These are phyloP conservation scores for Durio zibethinus DNA, from an alignment of 345 rosid species.

Conservation along the genomic window DNA sequence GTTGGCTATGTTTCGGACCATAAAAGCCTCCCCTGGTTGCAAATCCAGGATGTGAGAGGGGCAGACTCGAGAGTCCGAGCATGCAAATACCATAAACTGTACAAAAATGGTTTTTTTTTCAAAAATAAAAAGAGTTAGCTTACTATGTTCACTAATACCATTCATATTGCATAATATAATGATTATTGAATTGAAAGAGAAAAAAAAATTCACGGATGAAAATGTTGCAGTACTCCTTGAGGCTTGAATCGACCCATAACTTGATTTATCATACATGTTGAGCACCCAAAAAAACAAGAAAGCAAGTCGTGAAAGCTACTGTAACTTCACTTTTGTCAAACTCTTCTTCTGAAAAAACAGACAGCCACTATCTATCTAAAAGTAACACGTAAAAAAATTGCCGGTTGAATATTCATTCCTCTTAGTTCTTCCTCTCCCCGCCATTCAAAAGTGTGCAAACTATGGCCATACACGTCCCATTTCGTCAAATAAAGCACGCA, in stretches of 20 bases:
- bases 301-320: not conserved
- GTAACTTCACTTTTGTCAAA: not conserved
- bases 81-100: conserved; percentile 95
- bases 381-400: not conserved
- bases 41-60: conserved; percentile 88
- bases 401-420: not conserved
- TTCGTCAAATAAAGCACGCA: not conserved
- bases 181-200: not conserved
- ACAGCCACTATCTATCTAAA: not conserved
- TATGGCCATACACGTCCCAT: not conserved
- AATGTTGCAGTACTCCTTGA: not conserved
- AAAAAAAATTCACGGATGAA: not conserved
- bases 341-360: not conserved
- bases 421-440: not conserved
- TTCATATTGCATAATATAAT: not conserved
- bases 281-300: not conserved
- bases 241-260: not conserved
- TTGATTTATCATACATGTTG: not conserved
- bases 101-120: not conserved
- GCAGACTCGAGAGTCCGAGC: conserved; percentile 96
- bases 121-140: not conserved
- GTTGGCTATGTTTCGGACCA: conserved; percentile 96
- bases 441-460: conserved; percentile 7
- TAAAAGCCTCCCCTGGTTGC: conserved; percentile 94
- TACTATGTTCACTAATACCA: not conserved